These are phyloP conservation scores for Geranium incanum DNA, from an alignment of 441 rosid genomes.

Conservation along the genomic window DNA sequence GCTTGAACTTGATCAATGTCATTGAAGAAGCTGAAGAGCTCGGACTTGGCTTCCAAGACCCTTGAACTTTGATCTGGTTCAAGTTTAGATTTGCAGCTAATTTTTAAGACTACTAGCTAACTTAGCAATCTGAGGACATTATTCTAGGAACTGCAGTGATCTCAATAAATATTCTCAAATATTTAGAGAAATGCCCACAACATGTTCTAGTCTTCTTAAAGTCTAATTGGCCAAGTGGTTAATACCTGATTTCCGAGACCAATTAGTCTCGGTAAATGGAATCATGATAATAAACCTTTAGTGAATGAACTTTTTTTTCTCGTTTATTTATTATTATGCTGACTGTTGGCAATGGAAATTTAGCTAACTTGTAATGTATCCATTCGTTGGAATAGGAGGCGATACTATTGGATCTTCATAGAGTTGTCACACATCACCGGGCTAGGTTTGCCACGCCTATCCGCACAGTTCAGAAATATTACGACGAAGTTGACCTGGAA, in stretches of 20 bases:
- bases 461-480: slow-evolving; percentile 56
- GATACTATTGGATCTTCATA: slow-evolving; percentile 55
- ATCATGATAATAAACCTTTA: neutral
- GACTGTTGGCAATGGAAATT: neutral
- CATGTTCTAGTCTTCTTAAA: neutral
- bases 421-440: slow-evolving; percentile 55
- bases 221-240: too few species aligned
- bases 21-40: slow-evolving; percentile 1
- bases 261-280: neutral
- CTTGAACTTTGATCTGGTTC: neutral
- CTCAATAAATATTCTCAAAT: slow-evolving; percentile 1
- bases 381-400: slow-evolving; percentile 43
- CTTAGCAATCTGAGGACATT: neutral
- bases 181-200: neutral
- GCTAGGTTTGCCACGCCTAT: slow-evolving; percentile 68
- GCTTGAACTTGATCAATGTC: neutral
- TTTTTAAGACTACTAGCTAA: neutral
- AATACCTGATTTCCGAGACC: too few species aligned
- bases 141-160: neutral
- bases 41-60: neutral
- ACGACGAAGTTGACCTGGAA: slow-evolving; percentile 46
- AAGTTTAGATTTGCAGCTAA: slow-evolving; percentile 4
- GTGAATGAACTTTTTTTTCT: neutral
- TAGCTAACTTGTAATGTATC: neutral
- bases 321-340: neutral